Evolutionary conservation across 2,329 filamentous ascomycete genomes (phyloP), one percentile per base, ranked within the genome.

Genomic region (Dichotomopilus funicola): DNA sequence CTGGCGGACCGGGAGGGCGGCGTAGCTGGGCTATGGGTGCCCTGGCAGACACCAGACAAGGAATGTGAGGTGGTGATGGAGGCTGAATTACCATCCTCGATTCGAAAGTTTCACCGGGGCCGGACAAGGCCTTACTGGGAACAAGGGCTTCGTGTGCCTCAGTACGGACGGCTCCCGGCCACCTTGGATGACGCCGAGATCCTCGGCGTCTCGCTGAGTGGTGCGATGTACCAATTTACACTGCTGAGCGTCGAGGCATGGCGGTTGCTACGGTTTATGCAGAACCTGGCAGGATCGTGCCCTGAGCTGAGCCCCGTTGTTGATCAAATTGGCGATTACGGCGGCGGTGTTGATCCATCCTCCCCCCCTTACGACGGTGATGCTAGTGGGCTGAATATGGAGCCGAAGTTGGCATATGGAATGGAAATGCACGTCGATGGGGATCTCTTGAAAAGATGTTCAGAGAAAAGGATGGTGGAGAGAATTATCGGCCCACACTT

Each of bases 221-320:
- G 89, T 1, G 82, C 85, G 0, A 64, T 91, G 31, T 81, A 82
- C 59, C 81, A 87, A 54, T 86, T 96, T 63, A 80, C 80, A 1
- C 71, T 91, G 11, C 71, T 97, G 0, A 73, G 77, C 8, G 64
- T 78, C 13, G 70, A 79, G 2, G 78, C 85, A 6, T 88, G 86
- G 81, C 77, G 78, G 6, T 74, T 95, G 4, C 75, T 97, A 5
- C 78, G 79, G 55, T 83, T 92, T 59, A 67, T 96, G 1, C 86
- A 95, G 65, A 86, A 87, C 56, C 67, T 95, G 48, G 83, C 81
- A 34, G 68, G 77, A 47, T 68, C 70, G 33, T 78, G 76, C 33
- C 64, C 68, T 6, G 61, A 66, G 3, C 68, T 83, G 10, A 82
- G 76, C 56, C 78, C 80, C 3, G 81, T 45, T 38, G 2, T 80